phyloP scores from a whole-genome alignment of 78 protist species.

The Capsaspora owczarzaki region DNA sequence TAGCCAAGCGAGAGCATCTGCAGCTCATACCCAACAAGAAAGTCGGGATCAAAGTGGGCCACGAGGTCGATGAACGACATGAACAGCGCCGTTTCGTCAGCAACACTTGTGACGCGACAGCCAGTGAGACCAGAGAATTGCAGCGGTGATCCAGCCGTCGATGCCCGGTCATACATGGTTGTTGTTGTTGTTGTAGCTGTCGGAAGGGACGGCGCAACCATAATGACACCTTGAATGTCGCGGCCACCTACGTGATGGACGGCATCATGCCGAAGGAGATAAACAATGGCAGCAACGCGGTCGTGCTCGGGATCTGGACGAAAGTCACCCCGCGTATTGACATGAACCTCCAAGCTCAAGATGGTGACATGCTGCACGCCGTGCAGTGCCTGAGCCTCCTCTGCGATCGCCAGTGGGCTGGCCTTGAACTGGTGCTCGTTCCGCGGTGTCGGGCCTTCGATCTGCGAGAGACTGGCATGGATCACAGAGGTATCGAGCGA shows the following conservation, averaged over 20 bases:
- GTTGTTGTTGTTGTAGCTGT: too few species aligned
- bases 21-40: slow-evolving; percentile 72
- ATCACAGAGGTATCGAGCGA: too few species aligned
- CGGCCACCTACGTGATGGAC: too few species aligned
- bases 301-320: background rate
- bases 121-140: background rate
- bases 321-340: background rate
- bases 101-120: background rate
- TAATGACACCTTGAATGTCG: background rate
- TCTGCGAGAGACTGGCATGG: too few species aligned
- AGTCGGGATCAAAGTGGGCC: slow-evolving; percentile 63
- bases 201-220: too few species aligned
- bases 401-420: too few species aligned
- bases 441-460: too few species aligned
- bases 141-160: background rate
- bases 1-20: slow-evolving; percentile 70
- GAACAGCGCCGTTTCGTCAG: slow-evolving; percentile 37
- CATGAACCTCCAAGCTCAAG: background rate
- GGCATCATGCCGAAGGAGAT: background rate
- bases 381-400: too few species aligned
- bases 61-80: slow-evolving; percentile 33
- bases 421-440: too few species aligned
- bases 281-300: background rate
- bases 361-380: background rate
- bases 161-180: too few species aligned